Evolutionary conservation across 2,329 filamentous ascomycete species (phyloP).

Genomic region (Drechslera avenae): DNA sequence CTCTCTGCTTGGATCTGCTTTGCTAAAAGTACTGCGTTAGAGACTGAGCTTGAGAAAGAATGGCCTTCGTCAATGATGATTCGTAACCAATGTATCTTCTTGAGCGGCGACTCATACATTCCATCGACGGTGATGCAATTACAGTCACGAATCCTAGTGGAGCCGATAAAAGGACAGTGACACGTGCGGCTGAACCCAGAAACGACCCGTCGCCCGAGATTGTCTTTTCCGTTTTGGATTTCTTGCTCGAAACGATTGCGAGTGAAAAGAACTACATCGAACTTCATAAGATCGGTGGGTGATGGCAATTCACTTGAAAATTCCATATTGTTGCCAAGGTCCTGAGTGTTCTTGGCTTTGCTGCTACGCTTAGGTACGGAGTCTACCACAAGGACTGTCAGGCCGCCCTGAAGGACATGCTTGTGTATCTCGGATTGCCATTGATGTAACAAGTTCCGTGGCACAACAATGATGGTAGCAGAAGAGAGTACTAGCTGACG

Average conservation of each 20-base stretch:
- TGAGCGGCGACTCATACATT: conserved; percentile 66
- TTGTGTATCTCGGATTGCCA: conserved; percentile 82
- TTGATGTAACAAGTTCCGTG: conserved; percentile 80
- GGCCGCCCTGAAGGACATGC: conserved; percentile 65
- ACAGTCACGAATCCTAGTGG: conserved; percentile 52
- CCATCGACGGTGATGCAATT: conserved; percentile 50
- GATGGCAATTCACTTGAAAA: conserved; percentile 61
- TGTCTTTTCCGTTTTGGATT: conserved; percentile 58
- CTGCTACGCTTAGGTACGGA: conserved; percentile 27
- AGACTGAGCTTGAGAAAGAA: conserved; percentile 73
- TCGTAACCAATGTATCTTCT: conserved; percentile 78
- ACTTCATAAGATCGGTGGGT: conserved; percentile 63
- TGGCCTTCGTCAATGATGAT: conserved; percentile 94
- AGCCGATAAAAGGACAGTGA: conserved; percentile 52
- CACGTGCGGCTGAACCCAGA: conserved; percentile 33
- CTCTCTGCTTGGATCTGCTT: conserved; percentile 66
- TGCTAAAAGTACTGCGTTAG: conserved; percentile 61
- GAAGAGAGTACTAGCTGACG: conserved; percentile 67
- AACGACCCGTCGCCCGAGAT: conserved; percentile 48
- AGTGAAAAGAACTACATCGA: conserved; percentile 80
- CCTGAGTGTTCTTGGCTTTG: conserved; percentile 16
- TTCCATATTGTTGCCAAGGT: conserved; percentile 26
- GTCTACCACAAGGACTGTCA: conserved; percentile 69
- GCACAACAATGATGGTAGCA: conserved; percentile 78
- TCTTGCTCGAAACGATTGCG: conserved; percentile 74